Evolutionary conservation across 169 alveolate genomes (phyloP).

Genomic region (Eimeria sp.): DNA sequence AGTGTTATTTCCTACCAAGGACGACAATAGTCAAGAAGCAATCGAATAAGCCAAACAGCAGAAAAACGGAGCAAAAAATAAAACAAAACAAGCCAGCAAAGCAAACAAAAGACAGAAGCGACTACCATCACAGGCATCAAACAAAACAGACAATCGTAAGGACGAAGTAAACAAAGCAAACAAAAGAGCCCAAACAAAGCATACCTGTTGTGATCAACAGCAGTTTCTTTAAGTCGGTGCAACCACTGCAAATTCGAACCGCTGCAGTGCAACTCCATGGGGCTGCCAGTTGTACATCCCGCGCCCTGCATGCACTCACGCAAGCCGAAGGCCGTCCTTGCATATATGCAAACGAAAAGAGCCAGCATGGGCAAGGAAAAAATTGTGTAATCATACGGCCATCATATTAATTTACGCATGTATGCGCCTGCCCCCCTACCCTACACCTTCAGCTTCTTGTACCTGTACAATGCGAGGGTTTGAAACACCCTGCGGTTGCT

Average conservation of each 20-base stretch:
- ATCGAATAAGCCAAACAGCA: too few relatives aligned
- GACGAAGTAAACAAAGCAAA: neutral
- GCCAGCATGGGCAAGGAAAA: too few relatives aligned
- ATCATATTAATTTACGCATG: too few relatives aligned
- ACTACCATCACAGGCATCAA: too few relatives aligned
- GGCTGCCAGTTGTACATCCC: neutral
- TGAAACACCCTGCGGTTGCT: constrained; percentile 81
- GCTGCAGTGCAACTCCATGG: constrained; percentile 89
- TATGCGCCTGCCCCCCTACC: neutral
- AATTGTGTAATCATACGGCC: neutral
- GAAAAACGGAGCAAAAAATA: neutral
- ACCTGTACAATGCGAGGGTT: constrained; percentile 83
- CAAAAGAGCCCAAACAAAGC: neutral
- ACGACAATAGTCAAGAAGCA: neutral
- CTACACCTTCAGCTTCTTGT: neutral
- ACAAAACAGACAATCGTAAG: neutral
- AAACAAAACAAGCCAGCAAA: neutral
- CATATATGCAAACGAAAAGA: too few relatives aligned
- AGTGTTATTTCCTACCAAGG: too few relatives aligned
- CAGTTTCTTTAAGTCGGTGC: constrained; percentile 74
- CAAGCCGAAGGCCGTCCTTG: too few relatives aligned
- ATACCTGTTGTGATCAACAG: constrained; percentile 71
- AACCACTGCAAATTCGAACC: constrained; percentile 86
- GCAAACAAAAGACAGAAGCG: neutral
- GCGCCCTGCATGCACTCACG: neutral